Base-by-base conservation (phyloP, 176 grass and related monocot species). In the Avena atlantica region DNA sequence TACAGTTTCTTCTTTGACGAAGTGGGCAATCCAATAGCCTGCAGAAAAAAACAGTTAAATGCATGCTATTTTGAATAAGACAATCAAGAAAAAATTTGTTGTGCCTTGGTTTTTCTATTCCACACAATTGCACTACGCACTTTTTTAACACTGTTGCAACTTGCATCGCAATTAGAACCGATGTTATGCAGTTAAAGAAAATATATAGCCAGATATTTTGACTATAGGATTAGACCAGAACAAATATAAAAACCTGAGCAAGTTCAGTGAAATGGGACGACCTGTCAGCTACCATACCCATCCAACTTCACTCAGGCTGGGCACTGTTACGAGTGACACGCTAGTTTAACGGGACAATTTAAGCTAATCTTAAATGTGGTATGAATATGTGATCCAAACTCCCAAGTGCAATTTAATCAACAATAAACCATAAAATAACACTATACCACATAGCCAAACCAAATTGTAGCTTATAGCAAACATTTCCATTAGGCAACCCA, bases 1-100 rank as follows among this genome's bases (percentile, higher is more conserved):
- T 86, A 99, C 97, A 94, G 58, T 93, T 94, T 87, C 94, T 96
- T 83, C 97, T 94, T 82, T 94, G 74, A 74, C 87, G 89, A 49
- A 96, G 92, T 24, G 97, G 80, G 61, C 48, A 90, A 56, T 91
- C 90, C 87, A 99, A 79, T 55, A 96, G 77, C 80, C 97, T 99
- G 87, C 37, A 91, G 50, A 67, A 65, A 78, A 68, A 88, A 90
- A 71, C 6, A 19, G 36, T 76, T 36, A 81, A 81, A 68, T 8
- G 23, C 15, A 12, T 85, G 15, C 23, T 51, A 74, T 87, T 87
- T 59, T 79, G 37, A 84, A 78, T 65, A 73, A 51, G 64, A 61
- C 24, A 70, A 83, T 67, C 47, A 37, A 49, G 44, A 50, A 47
- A 14, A 13, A 15, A 15, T 75, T 51, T 27, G 45, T 51, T 75